These are phyloP conservation scores for Trifolium pratense DNA, from an alignment of 306 rosid species.

Conservation along the genomic window DNA sequence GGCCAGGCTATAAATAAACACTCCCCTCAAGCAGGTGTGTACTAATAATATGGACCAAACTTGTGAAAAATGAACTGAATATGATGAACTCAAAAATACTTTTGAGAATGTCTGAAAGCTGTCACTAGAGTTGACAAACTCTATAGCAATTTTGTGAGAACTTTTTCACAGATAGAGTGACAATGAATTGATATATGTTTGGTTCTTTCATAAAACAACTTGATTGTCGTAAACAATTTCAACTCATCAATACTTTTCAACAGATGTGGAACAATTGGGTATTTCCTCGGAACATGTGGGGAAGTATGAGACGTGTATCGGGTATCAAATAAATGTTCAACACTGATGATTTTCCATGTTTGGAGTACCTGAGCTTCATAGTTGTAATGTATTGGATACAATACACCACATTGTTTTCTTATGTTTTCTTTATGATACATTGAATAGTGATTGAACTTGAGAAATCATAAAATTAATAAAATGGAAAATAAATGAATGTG, in stretches of 20 bases:
- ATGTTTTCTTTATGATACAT: neutral
- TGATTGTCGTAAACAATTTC: neutral
- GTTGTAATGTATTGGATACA: neutral
- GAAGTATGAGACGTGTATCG: neutral
- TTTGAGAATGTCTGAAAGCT: neutral
- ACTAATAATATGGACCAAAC: neutral
- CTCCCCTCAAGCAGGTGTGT: neutral
- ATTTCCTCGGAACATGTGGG: neutral
- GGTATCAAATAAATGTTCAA: neutral
- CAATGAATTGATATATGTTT: neutral
- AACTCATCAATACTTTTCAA: too few relatives aligned
- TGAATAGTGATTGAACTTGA: neutral
- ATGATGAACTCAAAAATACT: neutral
- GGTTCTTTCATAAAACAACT: neutral
- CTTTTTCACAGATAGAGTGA: neutral
- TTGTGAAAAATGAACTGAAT: neutral
- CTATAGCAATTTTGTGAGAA: neutral
- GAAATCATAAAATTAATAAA: neutral
- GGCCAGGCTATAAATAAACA: neutral
- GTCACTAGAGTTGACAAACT: slow-evolving; percentile 2
- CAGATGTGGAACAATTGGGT: neutral
- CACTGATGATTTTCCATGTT: neutral
- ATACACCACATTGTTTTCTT: neutral
- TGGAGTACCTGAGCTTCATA: neutral
- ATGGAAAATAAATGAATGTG: neutral